Conservation (phyloP, 352 stramenopile species). For the Pythium biforme region DNA sequence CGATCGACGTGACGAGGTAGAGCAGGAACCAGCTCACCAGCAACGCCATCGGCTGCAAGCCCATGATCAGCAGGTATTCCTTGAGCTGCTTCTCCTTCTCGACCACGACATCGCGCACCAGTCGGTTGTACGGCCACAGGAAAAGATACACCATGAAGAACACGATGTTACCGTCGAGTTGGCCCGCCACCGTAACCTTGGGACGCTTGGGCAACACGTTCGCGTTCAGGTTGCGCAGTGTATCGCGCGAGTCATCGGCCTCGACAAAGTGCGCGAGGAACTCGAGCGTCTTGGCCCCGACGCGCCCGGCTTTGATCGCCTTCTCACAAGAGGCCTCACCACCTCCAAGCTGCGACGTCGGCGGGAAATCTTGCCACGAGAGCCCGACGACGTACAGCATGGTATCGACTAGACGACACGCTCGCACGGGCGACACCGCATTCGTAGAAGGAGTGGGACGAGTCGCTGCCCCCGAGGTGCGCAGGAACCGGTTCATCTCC, state of each 20-base stretch:
- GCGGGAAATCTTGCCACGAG: constrained; percentile 46
- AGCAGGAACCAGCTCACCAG: constrained; percentile 78
- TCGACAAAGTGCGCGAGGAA: constrained; percentile 45
- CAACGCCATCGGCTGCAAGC: constrained; percentile 66
- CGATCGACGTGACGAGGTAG: constrained; percentile 66
- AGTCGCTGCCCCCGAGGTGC: too few species aligned
- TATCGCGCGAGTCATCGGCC: constrained; percentile 33
- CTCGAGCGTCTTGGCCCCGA: constrained; percentile 25
- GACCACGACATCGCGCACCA: constrained; percentile 84
- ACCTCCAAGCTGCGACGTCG: constrained; percentile 34
- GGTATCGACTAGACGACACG: constrained; percentile 41
- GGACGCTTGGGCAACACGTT: constrained; percentile 43
- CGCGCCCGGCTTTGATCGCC: constrained; percentile 30
- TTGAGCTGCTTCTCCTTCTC: constrained; percentile 91
- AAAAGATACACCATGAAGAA: constrained; percentile 77
- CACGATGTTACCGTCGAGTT: constrained; percentile 66
- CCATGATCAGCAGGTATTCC: constrained; percentile 90
- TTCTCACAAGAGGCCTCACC: constrained; percentile 27
- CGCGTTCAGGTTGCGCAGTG: constrained; percentile 42
- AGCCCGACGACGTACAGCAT: constrained; percentile 46
- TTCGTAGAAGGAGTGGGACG: too few species aligned
- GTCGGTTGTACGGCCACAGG: constrained; percentile 82
- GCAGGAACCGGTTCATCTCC: constrained; percentile 50
- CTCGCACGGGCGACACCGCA: constrained; percentile 3
- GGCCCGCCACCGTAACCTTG: constrained; percentile 36